Evolutionary conservation across 2,329 filamentous ascomycete genomes (phyloP), one percentile per base, ranked within the genome.

Genomic region (Aspergillus sp.): DNA sequence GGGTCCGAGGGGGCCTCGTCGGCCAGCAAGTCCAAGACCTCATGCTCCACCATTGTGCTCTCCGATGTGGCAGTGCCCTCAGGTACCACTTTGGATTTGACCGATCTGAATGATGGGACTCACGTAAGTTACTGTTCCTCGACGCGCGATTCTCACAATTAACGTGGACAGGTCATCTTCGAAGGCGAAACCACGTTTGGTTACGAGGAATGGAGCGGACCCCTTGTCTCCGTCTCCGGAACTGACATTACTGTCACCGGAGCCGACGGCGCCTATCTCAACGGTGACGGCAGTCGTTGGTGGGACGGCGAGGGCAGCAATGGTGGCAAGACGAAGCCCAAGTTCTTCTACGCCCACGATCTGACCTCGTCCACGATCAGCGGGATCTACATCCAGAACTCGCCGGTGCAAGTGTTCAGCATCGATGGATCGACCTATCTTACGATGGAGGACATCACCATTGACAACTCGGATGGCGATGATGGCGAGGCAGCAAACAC

Each of bases 101-200:
- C 52, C 8, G 39, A 54, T 11, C 13, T 54, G 52, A 54, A 44
- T 10, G 52, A 54, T 5, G 52, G 52, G 8, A 54, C 52, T 30
- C 36, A 54, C 13, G 52, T 54, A 17, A 25, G 23, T 15, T 21
- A 30, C 11, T 5, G 3, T 25, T 3, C 17, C 10, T 19, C 17
- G 7, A 4, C 8, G 3, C 19, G 3, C n/a, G n/a, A 3, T 30
- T 11, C 27, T 30, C 10, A 8, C 8, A 5, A 1, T 51, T 54
- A 19, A 44, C 32, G 30, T 7, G 5, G 3, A 30, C 51, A 78
- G 74, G 81, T 89, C 62, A 84, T 83, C 64, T 90, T 90, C 75
- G 74, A 84, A 62, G 88, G 88, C 38, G 85, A 79, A n/a, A 90
- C 87, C 19, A 85, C 83, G 54, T 90, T 88, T 68, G 87, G 79